Evolutionary conservation across 306 rosid species (phyloP), one percentile per base, ranked within the genome.

Genomic region (Senna siamea): DNA sequence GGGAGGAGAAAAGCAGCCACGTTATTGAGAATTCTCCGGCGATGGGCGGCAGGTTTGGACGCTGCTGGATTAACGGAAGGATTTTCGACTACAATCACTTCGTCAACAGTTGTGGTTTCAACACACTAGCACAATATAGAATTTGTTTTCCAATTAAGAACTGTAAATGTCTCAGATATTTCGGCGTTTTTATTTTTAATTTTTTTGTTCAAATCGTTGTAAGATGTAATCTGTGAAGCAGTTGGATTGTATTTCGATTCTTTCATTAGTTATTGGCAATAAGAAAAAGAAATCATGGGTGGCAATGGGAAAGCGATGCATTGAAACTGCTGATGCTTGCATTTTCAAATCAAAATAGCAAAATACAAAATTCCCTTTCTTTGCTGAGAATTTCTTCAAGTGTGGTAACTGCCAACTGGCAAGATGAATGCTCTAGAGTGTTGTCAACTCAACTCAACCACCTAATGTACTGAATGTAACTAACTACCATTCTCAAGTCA

Each of bases 31-130:
- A 84, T 88, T 23, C 64, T 95, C 4, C 77, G 99, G 37, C 81
- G 96, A 63, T 92, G 99, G 99, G 92, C 93, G 12, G 99, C 96
- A 2, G 98, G 93, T 3, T 67, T 95, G 69, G 89, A 84, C 9
- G 76, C 64, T 4, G 82, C 55, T 4, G 82, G 28, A 2, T 72
- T 74, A 12, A 72, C 22, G 15, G 85, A 82, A 38, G 85, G 81
- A 5, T 53, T 78, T 37, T 41, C 92, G 12, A 75, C 70, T 1
- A 35, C 76, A 0, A 37, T 66, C 5, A 26, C 13, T 71, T 64
- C 87, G 1, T 50, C 86, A 46, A 69, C 85, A 15, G 68, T 75
- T 2, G 53, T 62, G 55, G 60, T 73, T 60, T 78, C 82, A 44
- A 23, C 61, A 68, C 79, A 26, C 0, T 66, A 37, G 46, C 46